A percentile compares a stretch with the other conserved stretches of the same genome.
Conservation (phyloP, 306 rosid genomes). For the Cucurbita argyrosperma region DNA sequence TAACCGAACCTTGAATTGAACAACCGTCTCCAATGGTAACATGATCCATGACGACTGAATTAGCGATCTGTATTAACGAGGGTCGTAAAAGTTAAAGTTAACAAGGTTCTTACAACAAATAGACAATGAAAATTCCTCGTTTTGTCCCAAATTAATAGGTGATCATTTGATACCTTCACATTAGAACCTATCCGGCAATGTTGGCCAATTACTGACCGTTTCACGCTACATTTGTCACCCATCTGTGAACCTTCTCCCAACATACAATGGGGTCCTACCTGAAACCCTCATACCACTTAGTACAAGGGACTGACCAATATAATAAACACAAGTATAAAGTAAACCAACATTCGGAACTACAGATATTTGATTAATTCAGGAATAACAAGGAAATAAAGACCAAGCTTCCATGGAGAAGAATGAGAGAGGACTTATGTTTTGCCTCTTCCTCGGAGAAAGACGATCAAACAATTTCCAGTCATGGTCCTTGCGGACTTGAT, state of each 20-base stretch:
- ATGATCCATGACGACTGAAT: conserved; percentile 87
- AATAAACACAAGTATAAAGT: conserved; percentile 1
- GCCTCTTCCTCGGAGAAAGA: too few species aligned
- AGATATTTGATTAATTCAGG: neutral
- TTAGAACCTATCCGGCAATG: conserved; percentile 97
- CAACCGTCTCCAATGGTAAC: conserved; percentile 79
- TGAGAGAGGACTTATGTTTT: too few species aligned
- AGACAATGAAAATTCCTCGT: neutral
- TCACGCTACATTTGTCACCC: conserved; percentile 97
- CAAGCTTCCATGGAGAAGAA: too few species aligned
- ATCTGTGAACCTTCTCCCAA: conserved; percentile 94
- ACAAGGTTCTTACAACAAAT: neutral
- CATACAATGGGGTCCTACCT: conserved; percentile 99
- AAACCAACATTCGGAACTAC: neutral
- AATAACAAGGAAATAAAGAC: neutral
- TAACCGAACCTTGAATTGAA: conserved; percentile 81
- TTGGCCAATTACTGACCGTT: conserved; percentile 93
- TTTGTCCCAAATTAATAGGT: neutral
- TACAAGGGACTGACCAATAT: conserved; percentile 11
- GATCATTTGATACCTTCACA: conserved; percentile 51
- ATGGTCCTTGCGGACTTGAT: too few species aligned
- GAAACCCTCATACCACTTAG: conserved; percentile 15
- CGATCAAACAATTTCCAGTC: too few species aligned
- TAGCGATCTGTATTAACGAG: conserved; percentile 42
- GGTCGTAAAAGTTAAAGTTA: neutral